Evolutionary conservation across 345 rosid species (phyloP), one percentile per base, ranked within the genome.

Genomic region (Diplotaxis tenuifolia): DNA sequence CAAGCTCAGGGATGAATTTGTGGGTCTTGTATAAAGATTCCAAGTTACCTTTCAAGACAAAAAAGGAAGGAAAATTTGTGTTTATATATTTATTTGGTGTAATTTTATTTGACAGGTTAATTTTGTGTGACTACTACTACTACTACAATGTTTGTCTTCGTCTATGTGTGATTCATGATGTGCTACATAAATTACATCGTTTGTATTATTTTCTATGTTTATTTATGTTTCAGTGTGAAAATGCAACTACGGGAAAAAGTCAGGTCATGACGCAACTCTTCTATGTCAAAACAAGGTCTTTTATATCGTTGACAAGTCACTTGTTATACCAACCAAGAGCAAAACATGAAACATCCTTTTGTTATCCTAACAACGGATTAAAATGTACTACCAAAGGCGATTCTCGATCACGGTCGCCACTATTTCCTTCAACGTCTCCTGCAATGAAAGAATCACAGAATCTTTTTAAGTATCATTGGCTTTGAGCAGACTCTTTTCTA

Each of bases 361-460:
- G 34, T 7, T 27, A 34, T 75, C 63, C 68, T 23, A 18, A 12
- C 25, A 25, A 19, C 7, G 6, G 56, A 50, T 7, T 3, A 27
- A 22, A 19, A 21, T 12, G 52, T 7, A 19, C 79, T 75, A 94
- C 96, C 97, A 89, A 11, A 86, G 82, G 15, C 86, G 87, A 76
- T 91, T 89, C 67, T 89, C 86, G 5, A 80, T 79, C 54, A 91
- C 88, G 28, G 92, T 75, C 9, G 92, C 80, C 75, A 87, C 88
- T 57, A 91, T 75, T 19, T 87, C 90, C 82, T 84, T 91, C 72
- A 94, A 16, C 19, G 96, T 91, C 70, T 91, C 97, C 98, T 93
- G 86, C 80, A 63, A 45, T 10, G 27, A 5, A 45, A 34, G n/a
- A 15, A 40, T 42, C 9, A 19, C 12, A 42, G 3, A 64, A 50